Conservation (phyloP, 345 rosid species). For the Sonneratia alba region DNA sequence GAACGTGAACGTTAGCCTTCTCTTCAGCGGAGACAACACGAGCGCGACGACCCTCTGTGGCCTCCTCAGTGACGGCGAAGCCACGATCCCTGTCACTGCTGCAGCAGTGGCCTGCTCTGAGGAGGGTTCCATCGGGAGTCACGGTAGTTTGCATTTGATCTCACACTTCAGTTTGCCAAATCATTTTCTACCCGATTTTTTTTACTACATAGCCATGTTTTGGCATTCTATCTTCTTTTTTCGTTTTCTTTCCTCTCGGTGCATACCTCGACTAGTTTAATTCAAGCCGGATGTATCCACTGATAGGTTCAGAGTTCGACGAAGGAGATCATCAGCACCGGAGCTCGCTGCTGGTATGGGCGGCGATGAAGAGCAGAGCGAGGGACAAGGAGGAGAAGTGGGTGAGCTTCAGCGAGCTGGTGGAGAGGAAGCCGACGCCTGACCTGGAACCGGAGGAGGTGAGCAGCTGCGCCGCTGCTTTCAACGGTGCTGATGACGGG, state of each 20-base stretch:
- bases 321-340: slow-evolving; percentile 4
- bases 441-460: slow-evolving; percentile 48
- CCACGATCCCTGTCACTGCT: not conserved
- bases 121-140: slow-evolving; percentile 4
- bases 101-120: slow-evolving; percentile 10
- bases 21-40: slow-evolving; percentile 36
- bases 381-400: slow-evolving; percentile 58
- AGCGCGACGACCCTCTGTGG: slow-evolving; percentile 46
- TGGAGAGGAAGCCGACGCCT: slow-evolving; percentile 18
- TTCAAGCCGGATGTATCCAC: no score
- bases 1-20: slow-evolving; percentile 33
- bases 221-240: not conserved
- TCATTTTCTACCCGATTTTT: no score
- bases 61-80: slow-evolving; percentile 31
- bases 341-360: slow-evolving; percentile 29
- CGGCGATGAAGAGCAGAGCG: slow-evolving; percentile 62
- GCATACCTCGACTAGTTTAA: no score
- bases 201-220: no score
- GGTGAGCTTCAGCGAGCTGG: slow-evolving; percentile 76
- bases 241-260: not conserved
- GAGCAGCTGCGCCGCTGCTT: slow-evolving; percentile 24
- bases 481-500: slow-evolving; percentile 13
- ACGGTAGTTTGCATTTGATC: not conserved
- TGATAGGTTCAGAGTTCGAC: slow-evolving; percentile 3
- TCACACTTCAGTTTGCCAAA: no score